Conservation (phyloP, 2,329 filamentous ascomycete species). For the Arthrocladium fulminans region DNA sequence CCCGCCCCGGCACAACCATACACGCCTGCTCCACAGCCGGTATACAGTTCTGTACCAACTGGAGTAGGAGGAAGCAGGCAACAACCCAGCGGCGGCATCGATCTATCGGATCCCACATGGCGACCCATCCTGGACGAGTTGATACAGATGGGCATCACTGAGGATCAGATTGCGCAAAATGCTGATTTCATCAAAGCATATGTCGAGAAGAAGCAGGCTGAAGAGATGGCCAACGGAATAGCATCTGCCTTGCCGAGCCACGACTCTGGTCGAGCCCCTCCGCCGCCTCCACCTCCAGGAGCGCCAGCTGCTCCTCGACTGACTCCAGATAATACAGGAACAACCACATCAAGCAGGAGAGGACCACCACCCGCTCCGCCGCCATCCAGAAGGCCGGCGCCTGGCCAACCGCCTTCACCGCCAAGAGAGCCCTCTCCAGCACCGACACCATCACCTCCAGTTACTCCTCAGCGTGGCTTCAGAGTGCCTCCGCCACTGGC, state of each 20-base stretch:
- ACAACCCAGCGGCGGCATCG: conserved; percentile 34
- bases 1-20: conserved; percentile 21
- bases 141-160: conserved; percentile 56
- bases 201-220: conserved; percentile 54
- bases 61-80: conserved; percentile 21
- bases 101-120: conserved; percentile 54
- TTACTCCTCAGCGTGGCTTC: conserved; percentile 59
- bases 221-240: conserved; percentile 31
- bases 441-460: conserved; percentile 60
- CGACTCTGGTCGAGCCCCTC: conserved; percentile 29
- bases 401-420: conserved; percentile 36
- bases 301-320: conserved; percentile 45
- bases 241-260: conserved; percentile 34
- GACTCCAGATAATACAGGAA: conserved; percentile 55
- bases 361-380: conserved; percentile 55
- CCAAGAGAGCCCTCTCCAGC: conserved; percentile 47
- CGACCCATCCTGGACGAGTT: conserved; percentile 54
- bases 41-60: conserved; percentile 15
- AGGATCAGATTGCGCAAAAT: conserved; percentile 59
- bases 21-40: conserved; percentile 17
- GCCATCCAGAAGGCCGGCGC: conserved; percentile 39
- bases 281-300: conserved; percentile 51
- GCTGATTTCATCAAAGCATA: conserved; percentile 61
- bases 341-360: conserved; percentile 38
- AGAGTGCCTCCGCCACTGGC: conserved; percentile 77